phyloP scores from a whole-genome alignment of 352 stramenopile species.

The Globisporangium uncinulatum region DNA sequence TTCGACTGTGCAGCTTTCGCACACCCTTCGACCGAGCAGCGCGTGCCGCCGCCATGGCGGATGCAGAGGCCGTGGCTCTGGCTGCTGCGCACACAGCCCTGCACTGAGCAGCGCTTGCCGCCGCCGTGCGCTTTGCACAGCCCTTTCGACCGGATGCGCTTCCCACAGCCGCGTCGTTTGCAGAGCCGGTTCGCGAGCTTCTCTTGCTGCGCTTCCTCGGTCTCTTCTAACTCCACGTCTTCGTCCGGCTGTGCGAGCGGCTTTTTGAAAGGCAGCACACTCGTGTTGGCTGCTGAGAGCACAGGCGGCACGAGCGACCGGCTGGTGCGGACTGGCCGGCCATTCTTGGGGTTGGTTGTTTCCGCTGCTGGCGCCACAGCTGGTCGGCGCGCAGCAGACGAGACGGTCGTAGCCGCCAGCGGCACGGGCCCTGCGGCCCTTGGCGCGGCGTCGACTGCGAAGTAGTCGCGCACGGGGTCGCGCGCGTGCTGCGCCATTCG shows the following conservation, averaged over 20 bases:
- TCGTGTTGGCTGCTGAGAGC: neutral
- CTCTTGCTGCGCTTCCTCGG: slow-evolving; percentile 7
- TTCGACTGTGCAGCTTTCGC: slow-evolving; percentile 15
- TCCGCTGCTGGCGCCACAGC: neutral
- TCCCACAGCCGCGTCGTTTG: neutral
- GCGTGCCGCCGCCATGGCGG: slow-evolving; percentile 13
- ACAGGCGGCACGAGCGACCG: neutral
- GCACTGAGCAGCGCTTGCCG: slow-evolving; percentile 7
- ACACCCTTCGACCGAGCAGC: slow-evolving; percentile 6
- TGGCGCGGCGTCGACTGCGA: slow-evolving; percentile 4
- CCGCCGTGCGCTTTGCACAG: slow-evolving; percentile 13
- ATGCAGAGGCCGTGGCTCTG: slow-evolving; percentile 14
- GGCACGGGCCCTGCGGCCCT: neutral
- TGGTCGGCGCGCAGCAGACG: neutral
- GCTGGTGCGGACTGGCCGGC: neutral
- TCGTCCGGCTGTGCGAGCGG: neutral
- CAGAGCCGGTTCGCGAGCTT: slow-evolving; percentile 10
- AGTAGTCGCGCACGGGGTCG: slow-evolving; percentile 14
- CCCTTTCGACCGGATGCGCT: slow-evolving; percentile 13
- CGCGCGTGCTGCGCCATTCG: slow-evolving; percentile 1
- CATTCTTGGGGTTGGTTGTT: too few relatives aligned
- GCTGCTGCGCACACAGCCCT: slow-evolving; percentile 9
- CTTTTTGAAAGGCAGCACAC: too few relatives aligned
- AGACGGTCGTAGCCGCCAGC: neutral
- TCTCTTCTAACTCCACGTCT: neutral